These are phyloP conservation scores for Phytophthora nicotianae DNA, from an alignment of 352 stramenopile genomes.

Conservation along the genomic window DNA sequence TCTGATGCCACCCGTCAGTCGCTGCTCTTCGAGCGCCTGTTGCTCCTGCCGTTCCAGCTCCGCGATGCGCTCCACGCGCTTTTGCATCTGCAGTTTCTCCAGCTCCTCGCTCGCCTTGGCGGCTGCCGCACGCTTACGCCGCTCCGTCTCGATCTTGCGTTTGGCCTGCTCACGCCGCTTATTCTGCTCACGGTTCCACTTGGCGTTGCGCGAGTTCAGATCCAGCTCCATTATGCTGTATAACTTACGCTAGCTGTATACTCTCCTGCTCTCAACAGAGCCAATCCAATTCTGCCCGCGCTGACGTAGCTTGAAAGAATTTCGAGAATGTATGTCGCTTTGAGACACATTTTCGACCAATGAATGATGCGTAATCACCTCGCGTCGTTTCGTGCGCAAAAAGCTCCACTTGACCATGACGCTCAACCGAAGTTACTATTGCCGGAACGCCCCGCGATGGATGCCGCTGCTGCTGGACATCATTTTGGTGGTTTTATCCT, in stretches of 20 bases:
- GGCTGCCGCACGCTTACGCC: constrained; percentile 50
- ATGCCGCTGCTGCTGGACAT: constrained; percentile 36
- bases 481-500: constrained; percentile 30
- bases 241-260: background rate
- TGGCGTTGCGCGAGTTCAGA: constrained; percentile 65
- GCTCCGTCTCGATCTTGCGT: constrained; percentile 58
- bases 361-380: constrained; percentile 21
- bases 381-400: constrained; percentile 25
- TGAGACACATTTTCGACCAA: constrained; percentile 14
- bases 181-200: constrained; percentile 72
- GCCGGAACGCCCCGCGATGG: constrained; percentile 14
- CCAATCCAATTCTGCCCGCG: constrained; percentile 6
- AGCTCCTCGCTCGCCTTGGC: constrained; percentile 49
- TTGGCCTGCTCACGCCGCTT: constrained; percentile 66
- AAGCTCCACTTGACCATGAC: constrained; percentile 8
- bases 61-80: constrained; percentile 55
- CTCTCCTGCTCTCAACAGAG: background rate
- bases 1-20: constrained; percentile 71
- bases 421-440: background rate
- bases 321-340: constrained; percentile 5
- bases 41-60: constrained; percentile 58
- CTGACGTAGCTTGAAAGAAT: constrained; percentile 3
- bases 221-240: constrained; percentile 64
- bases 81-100: constrained; percentile 50
- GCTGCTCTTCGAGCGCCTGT: constrained; percentile 67